These are phyloP conservation scores for Pachyrhizus erosus DNA, from an alignment of 306 rosid genomes.

Conservation along the genomic window DNA sequence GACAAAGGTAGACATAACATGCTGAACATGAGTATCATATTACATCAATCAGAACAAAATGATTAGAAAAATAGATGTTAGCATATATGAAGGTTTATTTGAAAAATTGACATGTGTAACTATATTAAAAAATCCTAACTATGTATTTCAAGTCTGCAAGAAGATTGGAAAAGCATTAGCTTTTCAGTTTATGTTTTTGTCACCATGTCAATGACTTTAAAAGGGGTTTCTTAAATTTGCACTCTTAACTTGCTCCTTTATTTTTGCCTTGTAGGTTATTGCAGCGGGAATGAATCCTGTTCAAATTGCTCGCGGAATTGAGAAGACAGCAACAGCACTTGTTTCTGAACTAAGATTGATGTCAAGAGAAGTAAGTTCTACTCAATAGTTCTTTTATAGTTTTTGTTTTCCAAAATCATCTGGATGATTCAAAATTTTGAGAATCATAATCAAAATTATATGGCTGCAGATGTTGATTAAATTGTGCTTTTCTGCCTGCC, in stretches of 20 bases:
- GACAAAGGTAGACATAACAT: conserved; percentile 63
- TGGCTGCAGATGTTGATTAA: conserved; percentile 19
- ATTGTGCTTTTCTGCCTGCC: conserved; percentile 7
- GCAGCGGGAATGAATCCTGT: conserved; percentile 92
- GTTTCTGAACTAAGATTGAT: conserved; percentile 78
- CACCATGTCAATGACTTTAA: neutral
- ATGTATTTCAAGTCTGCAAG: neutral
- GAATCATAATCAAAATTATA: conserved; percentile 9
- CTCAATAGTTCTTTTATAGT: neutral
- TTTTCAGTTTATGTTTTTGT: conserved; percentile 8
- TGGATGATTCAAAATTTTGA: conserved; percentile 12
- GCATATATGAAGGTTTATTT: conserved; percentile 19
- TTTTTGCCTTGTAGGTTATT: conserved; percentile 65
- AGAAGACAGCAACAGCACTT: conserved; percentile 81
- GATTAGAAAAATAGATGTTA: neutral
- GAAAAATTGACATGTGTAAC: neutral
- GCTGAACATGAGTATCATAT: neutral
- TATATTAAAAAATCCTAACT: neutral
- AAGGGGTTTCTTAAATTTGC: neutral
- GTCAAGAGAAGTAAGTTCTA: conserved; percentile 74
- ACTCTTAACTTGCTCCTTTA: neutral
- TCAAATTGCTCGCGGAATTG: conserved; percentile 91
- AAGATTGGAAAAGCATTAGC: conserved; percentile 2
- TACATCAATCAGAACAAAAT: conserved; percentile 5
- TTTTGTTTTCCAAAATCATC: neutral